Conservation (phyloP, 129 eudicot genomes). For the Tagetes erecta region DNA sequence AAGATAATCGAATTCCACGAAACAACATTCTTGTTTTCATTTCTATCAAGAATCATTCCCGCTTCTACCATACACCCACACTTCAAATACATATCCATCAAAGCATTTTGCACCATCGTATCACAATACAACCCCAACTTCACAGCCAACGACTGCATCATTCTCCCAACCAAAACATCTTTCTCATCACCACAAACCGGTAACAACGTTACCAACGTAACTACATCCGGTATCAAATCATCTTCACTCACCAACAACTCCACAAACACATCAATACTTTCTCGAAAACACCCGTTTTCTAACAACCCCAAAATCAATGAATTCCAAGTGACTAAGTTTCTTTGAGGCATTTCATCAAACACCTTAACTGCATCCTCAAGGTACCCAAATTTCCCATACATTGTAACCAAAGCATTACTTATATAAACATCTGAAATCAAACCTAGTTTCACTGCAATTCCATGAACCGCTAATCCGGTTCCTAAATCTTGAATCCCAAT, state of each 20-base stretch:
- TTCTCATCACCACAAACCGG: constrained; percentile 47
- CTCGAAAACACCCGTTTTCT: constrained; percentile 30
- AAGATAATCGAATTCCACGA: constrained; percentile 70
- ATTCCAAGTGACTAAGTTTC: constrained; percentile 65
- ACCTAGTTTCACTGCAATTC: constrained; percentile 49
- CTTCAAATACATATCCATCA: constrained; percentile 66
- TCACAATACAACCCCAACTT: constrained; percentile 50
- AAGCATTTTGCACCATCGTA: constrained; percentile 51
- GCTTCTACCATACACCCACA: constrained; percentile 49
- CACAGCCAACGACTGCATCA: constrained; percentile 47
- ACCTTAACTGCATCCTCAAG: constrained; percentile 46
- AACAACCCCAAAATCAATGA: constrained; percentile 42
- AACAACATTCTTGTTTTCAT: constrained; percentile 48
- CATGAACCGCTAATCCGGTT: constrained; percentile 48
- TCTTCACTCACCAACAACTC: constrained; percentile 33
- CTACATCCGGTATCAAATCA: constrained; percentile 46
- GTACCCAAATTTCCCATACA: constrained; percentile 46
- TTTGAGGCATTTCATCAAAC: constrained; percentile 48
- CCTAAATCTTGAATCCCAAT: constrained; percentile 34
- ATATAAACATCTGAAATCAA: constrained; percentile 54
- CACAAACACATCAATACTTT: constrained; percentile 41
- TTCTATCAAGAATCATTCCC: constrained; percentile 36
- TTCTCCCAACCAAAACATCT: constrained; percentile 39
- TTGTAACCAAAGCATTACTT: constrained; percentile 49
- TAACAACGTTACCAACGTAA: constrained; percentile 50